phyloP scores from a whole-genome alignment of 352 stramenopile genomes.

The Phytophthora colocasiae region DNA sequence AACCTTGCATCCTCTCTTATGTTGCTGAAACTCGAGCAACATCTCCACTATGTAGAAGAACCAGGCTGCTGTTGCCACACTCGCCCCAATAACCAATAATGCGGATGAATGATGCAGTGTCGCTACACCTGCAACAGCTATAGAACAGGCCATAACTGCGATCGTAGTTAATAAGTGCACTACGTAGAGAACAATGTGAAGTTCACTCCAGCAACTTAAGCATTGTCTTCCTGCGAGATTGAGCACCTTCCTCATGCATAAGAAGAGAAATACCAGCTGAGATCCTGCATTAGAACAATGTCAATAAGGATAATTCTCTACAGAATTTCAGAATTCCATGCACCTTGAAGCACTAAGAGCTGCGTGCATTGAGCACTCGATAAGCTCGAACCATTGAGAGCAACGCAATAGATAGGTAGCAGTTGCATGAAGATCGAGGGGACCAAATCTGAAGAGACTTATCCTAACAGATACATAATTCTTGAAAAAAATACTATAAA shows the following conservation, averaged over 20 bases:
- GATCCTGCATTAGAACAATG: conserved; percentile 28
- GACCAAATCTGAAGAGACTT: conserved; percentile 9
- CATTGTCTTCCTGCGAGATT: conserved; percentile 20
- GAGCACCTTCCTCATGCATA: conserved; percentile 54
- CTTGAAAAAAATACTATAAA: background rate
- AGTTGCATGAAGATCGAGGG: conserved; percentile 17
- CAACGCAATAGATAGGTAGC: conserved; percentile 38
- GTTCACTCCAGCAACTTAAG: conserved; percentile 6
- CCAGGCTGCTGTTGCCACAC: conserved; percentile 35
- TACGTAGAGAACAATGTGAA: conserved; percentile 24
- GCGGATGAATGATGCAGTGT: conserved; percentile 38
- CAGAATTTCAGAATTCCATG: background rate
- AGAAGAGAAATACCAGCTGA: conserved; percentile 42
- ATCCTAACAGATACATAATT: background rate
- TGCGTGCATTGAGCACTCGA: conserved; percentile 32
- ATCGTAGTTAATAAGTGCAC: conserved; percentile 42
- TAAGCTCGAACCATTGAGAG: conserved; percentile 29
- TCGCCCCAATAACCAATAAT: conserved; percentile 41
- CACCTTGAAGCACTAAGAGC: conserved; percentile 40
- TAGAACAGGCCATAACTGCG: conserved; percentile 30
- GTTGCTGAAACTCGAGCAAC: conserved; percentile 36
- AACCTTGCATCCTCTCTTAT: conserved; percentile 17
- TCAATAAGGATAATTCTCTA: background rate
- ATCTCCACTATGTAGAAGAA: conserved; percentile 42
- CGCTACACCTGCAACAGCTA: conserved; percentile 32